Base-by-base conservation (phyloP, 2,329 filamentous ascomycete genomes). In the Pseudogymnoascus verrucosus region DNA sequence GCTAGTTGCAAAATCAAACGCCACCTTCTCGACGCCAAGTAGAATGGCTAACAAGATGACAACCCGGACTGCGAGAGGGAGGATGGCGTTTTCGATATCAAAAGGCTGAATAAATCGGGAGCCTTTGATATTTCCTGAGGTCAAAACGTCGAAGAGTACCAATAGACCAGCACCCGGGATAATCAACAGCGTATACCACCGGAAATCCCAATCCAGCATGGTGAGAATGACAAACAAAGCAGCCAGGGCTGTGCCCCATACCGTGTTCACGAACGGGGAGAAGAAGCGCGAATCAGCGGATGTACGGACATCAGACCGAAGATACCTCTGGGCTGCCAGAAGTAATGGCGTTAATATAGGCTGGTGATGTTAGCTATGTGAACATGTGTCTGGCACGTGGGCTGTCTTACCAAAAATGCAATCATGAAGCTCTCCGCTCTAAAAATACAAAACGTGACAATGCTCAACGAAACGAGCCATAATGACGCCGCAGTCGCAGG, bases 301-400 rank as follows among this genome's bases (percentile, higher is more conserved):
- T 21, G 40, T 62, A 19, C n/a, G 26, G 21, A 60, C 10, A 14
- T 60, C 62, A 37, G 60, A 61, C 54, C 64, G 66, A 26, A 70
- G 61, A 64, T 69, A 67, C 37, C 57, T 69, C 12, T 73, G 68
- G 5, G 64, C 66, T 14, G 70, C 31, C 37, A 73, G 57, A 28
- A 76, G 68, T 2, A 76, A 66, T 2, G 75, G 75, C 39, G 68
- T 71, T 47, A 75, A 69, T 19, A 63, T 69, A 12, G 75, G 74
- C 72, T 76, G 54, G 26, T 59, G 5, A 39, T 34, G 47, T 57
- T 57, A 57, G 47, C 47, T 31, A 11, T 31, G n/a, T 19, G 14
- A 4, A 6, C n/a, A 61, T 37, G 36, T 67, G 60, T n/a, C 23
- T 12, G 16, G 0, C 31, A 31, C 5, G 31, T n/a, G 12, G 21